phyloP scores from a whole-genome alignment of 305 asterid species.

The Coffea humblotiana region DNA sequence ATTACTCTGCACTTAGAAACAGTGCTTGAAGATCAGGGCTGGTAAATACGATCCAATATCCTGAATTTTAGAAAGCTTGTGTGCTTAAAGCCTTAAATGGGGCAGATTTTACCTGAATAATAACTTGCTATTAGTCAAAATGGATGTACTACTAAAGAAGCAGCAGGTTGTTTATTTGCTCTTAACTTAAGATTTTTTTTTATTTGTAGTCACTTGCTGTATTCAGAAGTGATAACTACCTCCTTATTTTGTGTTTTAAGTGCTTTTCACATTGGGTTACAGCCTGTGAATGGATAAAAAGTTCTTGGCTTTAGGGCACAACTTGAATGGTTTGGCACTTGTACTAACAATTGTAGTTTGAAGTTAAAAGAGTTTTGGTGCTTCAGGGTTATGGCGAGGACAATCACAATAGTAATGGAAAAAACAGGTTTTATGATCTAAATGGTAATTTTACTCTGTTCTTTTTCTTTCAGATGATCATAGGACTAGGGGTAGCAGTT shows the following conservation, averaged over 20 bases:
- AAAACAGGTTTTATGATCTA: background rate
- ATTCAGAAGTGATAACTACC: background rate
- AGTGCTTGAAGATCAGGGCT: background rate
- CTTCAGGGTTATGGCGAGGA: background rate
- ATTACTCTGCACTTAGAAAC: background rate
- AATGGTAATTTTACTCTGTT: background rate
- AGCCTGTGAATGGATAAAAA: background rate
- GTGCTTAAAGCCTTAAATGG: background rate
- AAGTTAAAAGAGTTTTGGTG: background rate
- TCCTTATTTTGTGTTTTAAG: background rate
- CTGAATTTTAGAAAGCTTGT: background rate
- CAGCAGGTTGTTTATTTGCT: background rate
- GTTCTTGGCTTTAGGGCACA: background rate
- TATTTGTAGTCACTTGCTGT: background rate
- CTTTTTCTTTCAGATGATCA: conserved; percentile 70
- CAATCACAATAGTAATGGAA: background rate
- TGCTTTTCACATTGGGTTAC: background rate
- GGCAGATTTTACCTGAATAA: background rate
- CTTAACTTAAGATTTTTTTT: background rate
- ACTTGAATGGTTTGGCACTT: background rate
- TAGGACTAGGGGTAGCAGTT: conserved; percentile 69
- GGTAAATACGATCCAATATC: background rate
- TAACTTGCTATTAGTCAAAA: background rate
- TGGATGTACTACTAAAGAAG: background rate
- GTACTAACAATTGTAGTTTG: background rate